Evolutionary conservation across 1,284 basidiomycete genomes (phyloP).

Genomic region (Ceratobasidium sp.): DNA sequence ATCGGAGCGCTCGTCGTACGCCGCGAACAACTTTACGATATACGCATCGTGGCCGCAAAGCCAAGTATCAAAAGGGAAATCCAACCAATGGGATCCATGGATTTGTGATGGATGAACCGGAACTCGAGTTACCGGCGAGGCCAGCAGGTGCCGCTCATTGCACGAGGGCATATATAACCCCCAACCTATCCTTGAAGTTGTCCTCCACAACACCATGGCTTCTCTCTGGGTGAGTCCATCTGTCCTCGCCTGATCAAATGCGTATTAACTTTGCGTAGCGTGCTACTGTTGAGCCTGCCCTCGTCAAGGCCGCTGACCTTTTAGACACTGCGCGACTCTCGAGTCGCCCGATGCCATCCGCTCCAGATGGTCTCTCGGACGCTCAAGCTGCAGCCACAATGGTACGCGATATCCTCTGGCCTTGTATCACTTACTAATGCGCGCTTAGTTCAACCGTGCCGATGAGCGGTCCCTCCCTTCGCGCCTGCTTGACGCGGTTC

Average conservation of each 20-base stretch:
- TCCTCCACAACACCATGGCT: conserved; percentile 13
- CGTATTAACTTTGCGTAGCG: neutral
- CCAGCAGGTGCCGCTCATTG: neutral
- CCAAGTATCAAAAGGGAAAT: too few relatives aligned
- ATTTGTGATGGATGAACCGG: neutral
- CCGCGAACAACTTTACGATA: neutral
- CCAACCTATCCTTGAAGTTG: neutral
- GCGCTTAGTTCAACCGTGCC: conserved; percentile 24
- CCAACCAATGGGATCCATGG: too few relatives aligned
- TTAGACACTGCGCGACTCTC: conserved; percentile 38
- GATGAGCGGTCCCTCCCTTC: conserved; percentile 16
- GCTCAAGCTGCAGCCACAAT: conserved; percentile 39
- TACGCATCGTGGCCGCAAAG: too few relatives aligned
- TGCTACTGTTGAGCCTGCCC: conserved; percentile 1
- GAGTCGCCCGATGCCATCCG: conserved; percentile 27
- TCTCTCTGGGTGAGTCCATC: neutral
- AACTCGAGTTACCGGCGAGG: neutral
- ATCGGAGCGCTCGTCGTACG: neutral
- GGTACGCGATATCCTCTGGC: conserved; percentile 11
- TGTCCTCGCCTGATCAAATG: neutral
- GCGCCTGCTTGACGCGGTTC: conserved; percentile 36
- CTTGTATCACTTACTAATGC: neutral
- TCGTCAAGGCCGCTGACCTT: conserved; percentile 12
- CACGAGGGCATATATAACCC: conserved; percentile 1
- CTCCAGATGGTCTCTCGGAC: conserved; percentile 43